Evolutionary conservation across 129 eudicot species (phyloP).

Genomic region (Saussurea involucrata): DNA sequence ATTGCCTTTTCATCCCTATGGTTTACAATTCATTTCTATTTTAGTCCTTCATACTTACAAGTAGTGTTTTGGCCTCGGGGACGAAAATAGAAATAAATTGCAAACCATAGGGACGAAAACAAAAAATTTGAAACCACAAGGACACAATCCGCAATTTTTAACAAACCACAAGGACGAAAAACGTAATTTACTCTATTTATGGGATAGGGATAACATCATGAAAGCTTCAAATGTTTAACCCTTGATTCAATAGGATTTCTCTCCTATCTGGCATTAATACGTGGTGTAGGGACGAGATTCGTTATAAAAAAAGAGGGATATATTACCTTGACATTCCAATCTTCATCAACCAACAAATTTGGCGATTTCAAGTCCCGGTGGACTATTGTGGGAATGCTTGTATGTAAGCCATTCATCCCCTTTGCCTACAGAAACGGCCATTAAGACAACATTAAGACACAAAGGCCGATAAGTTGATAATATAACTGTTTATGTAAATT

Average conservation of each 20-base stretch:
- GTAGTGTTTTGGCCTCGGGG: too few species aligned
- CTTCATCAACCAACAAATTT: slow-evolving; percentile 91
- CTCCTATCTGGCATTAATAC: background rate
- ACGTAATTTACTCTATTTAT: too few species aligned
- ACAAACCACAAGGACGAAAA: too few species aligned
- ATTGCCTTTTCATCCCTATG: too few species aligned
- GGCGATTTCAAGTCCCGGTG: slow-evolving; percentile 99
- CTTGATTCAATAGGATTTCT: slow-evolving; percentile 1
- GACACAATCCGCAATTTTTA: too few species aligned
- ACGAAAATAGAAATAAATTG: too few species aligned
- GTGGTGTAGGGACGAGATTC: background rate
- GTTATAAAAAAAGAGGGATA: background rate
- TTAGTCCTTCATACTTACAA: too few species aligned
- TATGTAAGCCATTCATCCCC: slow-evolving; percentile 97
- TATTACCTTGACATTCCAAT: slow-evolving; percentile 96
- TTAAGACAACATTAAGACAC: slow-evolving; percentile 15
- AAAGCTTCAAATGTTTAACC: background rate
- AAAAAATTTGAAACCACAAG: too few species aligned
- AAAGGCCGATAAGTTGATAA: background rate
- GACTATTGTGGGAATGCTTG: slow-evolving; percentile 94
- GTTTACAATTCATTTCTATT: too few species aligned
- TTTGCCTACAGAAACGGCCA: slow-evolving; percentile 59
- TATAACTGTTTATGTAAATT: background rate
- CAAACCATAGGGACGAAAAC: too few species aligned
- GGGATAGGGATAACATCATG: too few species aligned